Evolutionary conservation across 106 monocot species (phyloP), one percentile per base, ranked within the genome.

Genomic region (Cymbidium sinense): DNA sequence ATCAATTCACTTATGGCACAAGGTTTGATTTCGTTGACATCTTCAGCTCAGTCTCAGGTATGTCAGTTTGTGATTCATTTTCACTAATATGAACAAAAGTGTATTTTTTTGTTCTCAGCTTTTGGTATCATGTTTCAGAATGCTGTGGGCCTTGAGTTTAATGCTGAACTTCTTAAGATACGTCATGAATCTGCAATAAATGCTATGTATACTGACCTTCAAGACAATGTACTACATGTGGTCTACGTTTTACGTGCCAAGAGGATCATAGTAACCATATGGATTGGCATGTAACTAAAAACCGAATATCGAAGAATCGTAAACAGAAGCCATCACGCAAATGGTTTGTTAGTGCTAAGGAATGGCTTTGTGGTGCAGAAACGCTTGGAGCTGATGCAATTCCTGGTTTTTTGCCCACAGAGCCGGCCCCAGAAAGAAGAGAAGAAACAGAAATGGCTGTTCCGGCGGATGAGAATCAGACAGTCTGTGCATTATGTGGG

Each of bases 221-320:
- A 54, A 91, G 96, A 64, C 93, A 96, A 78, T 96, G 96, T 74
- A 93, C 88, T 41, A 96, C 96, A 58, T 96, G 96, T 88, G 96
- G 96, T 35, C 44, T 94, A 51, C 87, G 96, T 28, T 94, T 96
- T 76, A 87, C 83, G 37, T 75, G 75, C 80, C 96, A 96, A 84
- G 96, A 96, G 69, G 96, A 96, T 78, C 96, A 96, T 76, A 88
- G 96, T 69, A 87, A 18, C 81, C 96, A 96, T 81, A 96, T 96
- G 96, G 96, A 96, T 82, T 96, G 96, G 96, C 96, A 96, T 87
- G 96, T 96, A 43, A 89, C 93, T 1, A 85, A 93, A 78, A 98
- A 94, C 76, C 77, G 98, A 52, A 83, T 90, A 78, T 88, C 94
- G 25, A 91, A 83, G 75, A 94, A 80, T 47, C 91, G 94, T 44